Evolutionary conservation across 768 basidiomycete species (phyloP), one percentile per base, ranked within the genome.

Genomic region (Porpolomopsis calyptriformis): DNA sequence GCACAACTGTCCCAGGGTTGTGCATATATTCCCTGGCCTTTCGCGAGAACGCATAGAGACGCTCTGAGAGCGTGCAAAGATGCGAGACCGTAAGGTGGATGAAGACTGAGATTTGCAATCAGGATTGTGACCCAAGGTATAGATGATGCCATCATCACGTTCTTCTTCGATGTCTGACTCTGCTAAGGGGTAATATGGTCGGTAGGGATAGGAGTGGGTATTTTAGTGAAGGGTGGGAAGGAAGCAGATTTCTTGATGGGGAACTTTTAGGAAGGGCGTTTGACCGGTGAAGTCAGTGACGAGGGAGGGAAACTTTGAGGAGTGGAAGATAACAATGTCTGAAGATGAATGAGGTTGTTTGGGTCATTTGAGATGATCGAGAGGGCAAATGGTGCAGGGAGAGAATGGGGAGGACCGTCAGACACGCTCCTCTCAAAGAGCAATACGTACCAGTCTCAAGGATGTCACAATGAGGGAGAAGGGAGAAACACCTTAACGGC

Each of bases 41-140:
- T 66, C 65, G 2, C 72, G 80, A 14, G 74, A 76, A 0, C 74
- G 67, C 0, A 82, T 85, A 14, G 75, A 80, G 54, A 85, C 84
- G 31, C 31, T 31, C 40, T 48, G 9, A 53, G 49, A 10, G 11
- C 29, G 7, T 14, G 59, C 59, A 49, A 66, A 67, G 29, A 66
- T 54, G 20, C 65, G 62, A 34, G 60, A 53, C 2, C 65, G 57
- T 14, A 66, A 35, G 19, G 59, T 59, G 34, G 51, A 51, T 23
- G 56, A 47, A 36, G 52, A 41, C 18, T 40, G 8, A 6, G 34
- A 8, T 34, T 8, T 37, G 14, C 12, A 4, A n/a, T 19, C 16
- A 23, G 57, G 46, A 7, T 52, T 52, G 12, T 54, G 50, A 42
- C 58, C 56, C 10, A 60, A 57, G 38, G 61, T 61, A 47, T 58